phyloP scores from a whole-genome alignment of 805 yeast species.

The Ogataea pini region DNA sequence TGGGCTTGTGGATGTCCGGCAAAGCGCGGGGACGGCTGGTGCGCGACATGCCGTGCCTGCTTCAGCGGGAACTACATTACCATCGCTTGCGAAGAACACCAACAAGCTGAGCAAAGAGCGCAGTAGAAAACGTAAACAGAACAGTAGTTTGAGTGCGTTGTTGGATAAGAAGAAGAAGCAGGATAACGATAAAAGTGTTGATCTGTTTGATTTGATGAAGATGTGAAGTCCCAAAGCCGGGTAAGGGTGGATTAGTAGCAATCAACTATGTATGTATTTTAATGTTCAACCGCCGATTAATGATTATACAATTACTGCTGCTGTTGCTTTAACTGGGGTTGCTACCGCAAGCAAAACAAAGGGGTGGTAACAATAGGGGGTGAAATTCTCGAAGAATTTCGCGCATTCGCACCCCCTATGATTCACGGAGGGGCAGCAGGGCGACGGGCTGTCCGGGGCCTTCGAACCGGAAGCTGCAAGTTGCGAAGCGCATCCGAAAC shows the following conservation, averaged over 20 bases:
- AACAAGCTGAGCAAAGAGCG: conserved; percentile 20
- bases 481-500: background rate
- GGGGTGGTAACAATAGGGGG: conserved; percentile 1
- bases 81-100: background rate
- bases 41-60: background rate
- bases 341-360: conserved; percentile 1
- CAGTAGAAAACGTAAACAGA: conserved; percentile 29
- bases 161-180: conserved; percentile 23
- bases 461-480: background rate
- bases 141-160: conserved; percentile 26
- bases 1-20: conserved; percentile 1
- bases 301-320: background rate
- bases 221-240: conserved; percentile 3
- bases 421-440: conserved; percentile 5
- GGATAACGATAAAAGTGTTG: conserved; percentile 15
- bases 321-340: background rate
- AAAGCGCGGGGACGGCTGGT: background rate
- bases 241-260: background rate
- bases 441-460: conserved; percentile 5
- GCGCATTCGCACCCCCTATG: conserved; percentile 5
- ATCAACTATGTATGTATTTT: background rate
- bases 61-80: background rate
- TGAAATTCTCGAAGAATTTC: background rate
- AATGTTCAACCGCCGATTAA: background rate
- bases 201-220: conserved; percentile 33